Evolutionary conservation across 169 alveolate species (phyloP).

Genomic region (Plasmodium gallinaceum): DNA sequence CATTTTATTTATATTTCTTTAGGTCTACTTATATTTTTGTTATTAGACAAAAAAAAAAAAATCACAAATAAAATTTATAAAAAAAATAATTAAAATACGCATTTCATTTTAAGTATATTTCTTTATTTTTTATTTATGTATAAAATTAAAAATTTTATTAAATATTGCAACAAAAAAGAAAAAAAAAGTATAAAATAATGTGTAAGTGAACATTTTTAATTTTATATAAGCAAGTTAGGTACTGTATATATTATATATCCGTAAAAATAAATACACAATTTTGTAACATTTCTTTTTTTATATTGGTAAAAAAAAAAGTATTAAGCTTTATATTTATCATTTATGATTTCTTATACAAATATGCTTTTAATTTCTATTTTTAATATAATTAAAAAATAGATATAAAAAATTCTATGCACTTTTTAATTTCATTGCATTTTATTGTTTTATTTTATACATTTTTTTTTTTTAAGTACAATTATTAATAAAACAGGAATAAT

Average conservation of each 20-base stretch:
- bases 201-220: neutral
- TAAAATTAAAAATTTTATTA: neutral
- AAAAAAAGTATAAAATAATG: constrained; percentile 9
- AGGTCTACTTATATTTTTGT: constrained; percentile 4
- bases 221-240: constrained; percentile 21
- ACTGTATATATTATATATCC: neutral
- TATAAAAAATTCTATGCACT: neutral
- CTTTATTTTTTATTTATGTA: constrained; percentile 8
- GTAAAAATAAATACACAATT: constrained; percentile 3
- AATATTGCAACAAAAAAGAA: neutral
- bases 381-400: neutral
- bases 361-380: neutral
- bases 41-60: constrained; percentile 19
- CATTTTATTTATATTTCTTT: constrained; percentile 1
- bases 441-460: too few relatives aligned
- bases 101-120: too few relatives aligned
- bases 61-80: neutral
- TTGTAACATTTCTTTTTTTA: constrained; percentile 2
- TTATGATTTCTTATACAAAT: neutral
- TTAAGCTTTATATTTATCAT: too few relatives aligned
- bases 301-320: too few relatives aligned
- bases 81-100: neutral
- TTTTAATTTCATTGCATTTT: neutral
- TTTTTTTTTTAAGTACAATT: neutral
- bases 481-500: neutral